Evolutionary conservation across 2,329 filamentous ascomycete species (phyloP).

Genomic region (Trichoderma arundinaceum): DNA sequence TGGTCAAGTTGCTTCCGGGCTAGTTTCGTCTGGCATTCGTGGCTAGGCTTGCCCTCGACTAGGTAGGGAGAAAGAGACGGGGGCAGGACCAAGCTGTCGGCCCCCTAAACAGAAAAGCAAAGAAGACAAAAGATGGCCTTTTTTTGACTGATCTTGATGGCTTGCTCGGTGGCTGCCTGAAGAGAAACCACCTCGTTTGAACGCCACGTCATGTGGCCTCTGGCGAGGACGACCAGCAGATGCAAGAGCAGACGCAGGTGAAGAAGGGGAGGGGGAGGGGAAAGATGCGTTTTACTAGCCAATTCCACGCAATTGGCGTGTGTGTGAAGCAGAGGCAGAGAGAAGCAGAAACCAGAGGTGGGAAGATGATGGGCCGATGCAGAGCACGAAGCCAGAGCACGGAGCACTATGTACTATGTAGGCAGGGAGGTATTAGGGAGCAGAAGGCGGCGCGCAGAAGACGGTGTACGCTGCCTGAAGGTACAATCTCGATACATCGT

Average conservation of each 20-base stretch:
- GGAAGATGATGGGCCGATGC: not conserved
- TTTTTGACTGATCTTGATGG: not conserved
- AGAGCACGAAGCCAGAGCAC: not conserved
- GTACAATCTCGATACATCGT: slow-evolving; percentile 26
- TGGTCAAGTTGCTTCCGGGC: not conserved
- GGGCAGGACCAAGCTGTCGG: not conserved
- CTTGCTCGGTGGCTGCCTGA: slow-evolving; percentile 9
- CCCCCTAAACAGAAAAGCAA: not conserved
- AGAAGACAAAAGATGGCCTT: not conserved
- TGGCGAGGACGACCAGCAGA: not conserved
- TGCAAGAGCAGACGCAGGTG: not conserved
- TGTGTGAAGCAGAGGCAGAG: slow-evolving; percentile 6
- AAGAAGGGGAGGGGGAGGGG: too few relatives aligned
- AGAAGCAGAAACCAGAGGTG: slow-evolving; percentile 10
- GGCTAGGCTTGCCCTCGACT: not conserved
- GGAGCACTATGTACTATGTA: too few relatives aligned
- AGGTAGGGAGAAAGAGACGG: too few relatives aligned
- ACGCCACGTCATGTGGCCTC: slow-evolving; percentile 8
- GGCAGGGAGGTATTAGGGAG: not conserved
- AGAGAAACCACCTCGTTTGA: slow-evolving; percentile 4
- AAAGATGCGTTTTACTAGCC: not conserved
- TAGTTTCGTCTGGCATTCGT: slow-evolving; percentile 14
- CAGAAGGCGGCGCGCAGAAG: slow-evolving; percentile 1
- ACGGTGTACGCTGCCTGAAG: slow-evolving; percentile 24
- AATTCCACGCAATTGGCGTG: not conserved